A percentile compares a stretch with the other conserved stretches of the same genome.
Evolutionary conservation across 371 early-diverging fungal species (phyloP).

Genomic region (Mucor ambiguus): DNA sequence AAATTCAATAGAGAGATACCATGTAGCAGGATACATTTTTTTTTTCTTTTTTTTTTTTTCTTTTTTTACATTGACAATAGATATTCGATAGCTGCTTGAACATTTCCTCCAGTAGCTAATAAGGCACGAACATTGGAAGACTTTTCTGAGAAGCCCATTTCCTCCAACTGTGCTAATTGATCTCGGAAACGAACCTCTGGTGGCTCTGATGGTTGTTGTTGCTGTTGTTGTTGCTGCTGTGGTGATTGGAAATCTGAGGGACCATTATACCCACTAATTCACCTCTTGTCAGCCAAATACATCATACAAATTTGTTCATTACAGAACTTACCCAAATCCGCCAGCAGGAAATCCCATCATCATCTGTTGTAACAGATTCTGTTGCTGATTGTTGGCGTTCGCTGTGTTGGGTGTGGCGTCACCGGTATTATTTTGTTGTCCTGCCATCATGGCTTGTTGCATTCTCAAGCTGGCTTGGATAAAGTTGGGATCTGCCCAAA

Average conservation of each 20-base stretch:
- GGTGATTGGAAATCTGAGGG: conserved; percentile 1
- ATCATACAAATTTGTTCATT: no score
- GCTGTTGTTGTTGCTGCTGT: conserved; percentile 10
- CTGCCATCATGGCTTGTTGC: conserved; percentile 37
- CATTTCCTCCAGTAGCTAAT: conserved; percentile 77
- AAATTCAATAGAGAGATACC: neutral
- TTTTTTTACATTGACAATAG: conserved; percentile 34
- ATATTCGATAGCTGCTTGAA: conserved; percentile 70
- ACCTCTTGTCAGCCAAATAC: no score
- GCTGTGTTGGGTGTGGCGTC: neutral
- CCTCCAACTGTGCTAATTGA: conserved; percentile 74
- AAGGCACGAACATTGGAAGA: conserved; percentile 75
- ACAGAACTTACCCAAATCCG: conserved; percentile 21
- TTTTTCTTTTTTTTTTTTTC: neutral
- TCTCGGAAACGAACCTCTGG: conserved; percentile 68
- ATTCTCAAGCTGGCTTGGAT: conserved; percentile 46
- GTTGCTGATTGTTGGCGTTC: conserved; percentile 23
- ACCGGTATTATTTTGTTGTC: conserved; percentile 12
- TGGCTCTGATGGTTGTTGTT: conserved; percentile 37
- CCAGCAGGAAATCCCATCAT: conserved; percentile 26
- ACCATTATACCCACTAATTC: conserved; percentile 5
- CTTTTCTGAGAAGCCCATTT: conserved; percentile 85
- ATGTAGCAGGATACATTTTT: no score
- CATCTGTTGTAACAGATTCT: conserved; percentile 27
- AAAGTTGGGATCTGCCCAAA: conserved; percentile 54